Percentiles rank a stretch among this genome's conserved stretches.
phyloP scores from a whole-genome alignment of 768 basidiomycete species.

The Rickenella mellea region DNA sequence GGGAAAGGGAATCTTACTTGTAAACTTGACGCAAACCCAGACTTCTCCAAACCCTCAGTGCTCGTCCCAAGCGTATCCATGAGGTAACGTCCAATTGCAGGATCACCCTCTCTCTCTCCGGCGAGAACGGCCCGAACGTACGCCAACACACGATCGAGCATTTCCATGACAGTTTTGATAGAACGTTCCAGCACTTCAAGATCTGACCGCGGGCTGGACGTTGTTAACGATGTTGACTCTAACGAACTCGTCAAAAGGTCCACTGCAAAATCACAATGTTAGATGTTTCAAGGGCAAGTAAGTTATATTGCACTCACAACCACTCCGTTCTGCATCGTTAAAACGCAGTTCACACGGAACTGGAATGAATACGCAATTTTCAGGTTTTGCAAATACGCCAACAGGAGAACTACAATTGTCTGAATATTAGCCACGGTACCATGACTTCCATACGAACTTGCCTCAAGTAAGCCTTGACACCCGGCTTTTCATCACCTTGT shows the following conservation, averaged over 20 bases:
- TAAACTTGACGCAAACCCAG: conserved; percentile 65
- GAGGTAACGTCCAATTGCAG: conserved; percentile 82
- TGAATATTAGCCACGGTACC: conserved; percentile 6
- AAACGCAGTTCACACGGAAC: conserved; percentile 82
- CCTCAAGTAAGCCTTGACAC: conserved; percentile 86
- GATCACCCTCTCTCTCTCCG: conserved; percentile 72
- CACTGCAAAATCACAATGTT: conserved; percentile 35
- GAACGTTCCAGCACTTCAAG: conserved; percentile 72
- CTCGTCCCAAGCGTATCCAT: conserved; percentile 79
- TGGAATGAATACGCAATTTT: conserved; percentile 92
- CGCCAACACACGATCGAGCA: conserved; percentile 77
- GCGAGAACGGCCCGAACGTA: conserved; percentile 78
- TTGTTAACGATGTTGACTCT: conserved; percentile 16
- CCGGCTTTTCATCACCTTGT: conserved; percentile 49
- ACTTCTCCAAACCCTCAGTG: conserved; percentile 55
- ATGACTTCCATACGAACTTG: conserved; percentile 23
- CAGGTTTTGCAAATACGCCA: conserved; percentile 80
- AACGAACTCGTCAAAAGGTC: conserved; percentile 48
- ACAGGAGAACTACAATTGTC: conserved; percentile 60
- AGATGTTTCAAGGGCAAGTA: neutral
- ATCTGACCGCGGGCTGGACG: conserved; percentile 54
- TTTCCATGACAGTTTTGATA: conserved; percentile 55
- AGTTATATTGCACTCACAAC: conserved; percentile 44
- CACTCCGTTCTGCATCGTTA: conserved; percentile 75
- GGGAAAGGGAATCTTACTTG: conserved; percentile 38